Percentiles rank a stretch among this genome's conserved stretches.
Evolutionary conservation across 306 rosid species (phyloP).

Genomic region (Quercus gilva): DNA sequence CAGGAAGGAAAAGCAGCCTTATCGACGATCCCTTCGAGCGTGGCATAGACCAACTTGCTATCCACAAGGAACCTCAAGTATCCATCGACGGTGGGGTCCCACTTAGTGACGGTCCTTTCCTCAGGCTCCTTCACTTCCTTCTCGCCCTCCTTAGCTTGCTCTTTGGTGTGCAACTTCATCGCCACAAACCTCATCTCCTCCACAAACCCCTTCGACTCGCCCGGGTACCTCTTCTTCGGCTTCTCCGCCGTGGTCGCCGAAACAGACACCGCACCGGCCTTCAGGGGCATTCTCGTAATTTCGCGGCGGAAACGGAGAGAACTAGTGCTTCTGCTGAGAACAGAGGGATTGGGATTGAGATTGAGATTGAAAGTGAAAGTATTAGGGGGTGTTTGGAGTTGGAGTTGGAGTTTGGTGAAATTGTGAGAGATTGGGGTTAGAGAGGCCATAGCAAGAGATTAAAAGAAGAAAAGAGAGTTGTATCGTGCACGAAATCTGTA

Average conservation of each 20-base stretch:
- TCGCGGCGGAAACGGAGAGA: neutral
- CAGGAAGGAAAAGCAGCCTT: constrained; percentile 68
- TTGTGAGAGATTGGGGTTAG: constrained; percentile 44
- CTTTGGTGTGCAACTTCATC: constrained; percentile 86
- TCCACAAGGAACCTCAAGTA: constrained; percentile 84
- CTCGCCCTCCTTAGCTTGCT: constrained; percentile 94
- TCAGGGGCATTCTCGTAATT: constrained; percentile 29
- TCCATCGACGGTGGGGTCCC: constrained; percentile 81
- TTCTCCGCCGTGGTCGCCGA: constrained; percentile 75
- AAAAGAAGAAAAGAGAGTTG: neutral
- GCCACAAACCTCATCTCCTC: constrained; percentile 99
- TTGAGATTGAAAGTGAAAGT: neutral
- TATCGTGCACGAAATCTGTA: constrained; percentile 40
- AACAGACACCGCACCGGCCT: constrained; percentile 30
- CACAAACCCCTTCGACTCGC: constrained; percentile 89
- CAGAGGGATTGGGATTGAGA: constrained; percentile 20
- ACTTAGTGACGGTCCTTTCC: constrained; percentile 61
- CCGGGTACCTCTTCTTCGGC: constrained; percentile 73
- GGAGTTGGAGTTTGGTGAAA: constrained; percentile 27
- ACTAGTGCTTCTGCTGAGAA: neutral
- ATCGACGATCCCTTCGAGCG: constrained; percentile 64
- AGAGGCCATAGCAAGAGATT: constrained; percentile 60
- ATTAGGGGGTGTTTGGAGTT: constrained; percentile 1
- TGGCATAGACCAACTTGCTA: constrained; percentile 84
- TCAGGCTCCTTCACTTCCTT: constrained; percentile 71